Percentiles rank a stretch among this genome's conserved stretches.
phyloP scores from a whole-genome alignment of 2,329 filamentous ascomycete species.

The Xylaria sp. region DNA sequence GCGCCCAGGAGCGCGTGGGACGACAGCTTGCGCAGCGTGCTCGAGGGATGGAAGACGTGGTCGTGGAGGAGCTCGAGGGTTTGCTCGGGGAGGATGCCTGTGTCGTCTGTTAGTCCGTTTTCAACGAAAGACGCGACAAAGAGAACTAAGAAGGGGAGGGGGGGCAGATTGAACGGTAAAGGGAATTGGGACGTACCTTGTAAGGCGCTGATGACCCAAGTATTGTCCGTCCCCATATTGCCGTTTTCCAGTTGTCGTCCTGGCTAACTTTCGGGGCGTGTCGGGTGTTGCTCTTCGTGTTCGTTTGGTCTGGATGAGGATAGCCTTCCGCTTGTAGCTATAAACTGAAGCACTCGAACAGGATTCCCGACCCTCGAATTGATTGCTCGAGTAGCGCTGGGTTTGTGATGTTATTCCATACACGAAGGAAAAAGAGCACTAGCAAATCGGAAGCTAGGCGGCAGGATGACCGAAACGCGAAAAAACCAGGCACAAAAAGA shows the following conservation, averaged over 20 bases:
- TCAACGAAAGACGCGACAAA: neutral
- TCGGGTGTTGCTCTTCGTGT: neutral
- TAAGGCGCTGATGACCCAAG: conserved; percentile 37
- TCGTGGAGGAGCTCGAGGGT: conserved; percentile 51
- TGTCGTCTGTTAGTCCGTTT: conserved; percentile 2
- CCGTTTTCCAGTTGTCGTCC: neutral
- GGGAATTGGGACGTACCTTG: conserved; percentile 33
- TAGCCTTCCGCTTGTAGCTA: neutral
- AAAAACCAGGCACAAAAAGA: neutral
- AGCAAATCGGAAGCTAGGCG: neutral
- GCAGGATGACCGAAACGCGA: neutral
- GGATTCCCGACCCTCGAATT: neutral
- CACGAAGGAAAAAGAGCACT: neutral
- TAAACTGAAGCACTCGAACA: neutral
- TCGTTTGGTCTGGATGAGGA: neutral
- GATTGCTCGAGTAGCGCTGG: neutral
- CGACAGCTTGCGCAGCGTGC: conserved; percentile 51
- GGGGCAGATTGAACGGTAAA: neutral
- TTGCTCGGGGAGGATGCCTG: conserved; percentile 52
- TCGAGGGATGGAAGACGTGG: conserved; percentile 53
- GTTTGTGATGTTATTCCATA: neutral
- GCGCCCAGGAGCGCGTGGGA: conserved; percentile 43
- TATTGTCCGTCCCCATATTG: conserved; percentile 34
- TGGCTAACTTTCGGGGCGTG: neutral
- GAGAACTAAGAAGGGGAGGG: neutral